These are phyloP conservation scores for Yamadazyma philogaea DNA, from an alignment of 805 yeast species.

Conservation along the genomic window DNA sequence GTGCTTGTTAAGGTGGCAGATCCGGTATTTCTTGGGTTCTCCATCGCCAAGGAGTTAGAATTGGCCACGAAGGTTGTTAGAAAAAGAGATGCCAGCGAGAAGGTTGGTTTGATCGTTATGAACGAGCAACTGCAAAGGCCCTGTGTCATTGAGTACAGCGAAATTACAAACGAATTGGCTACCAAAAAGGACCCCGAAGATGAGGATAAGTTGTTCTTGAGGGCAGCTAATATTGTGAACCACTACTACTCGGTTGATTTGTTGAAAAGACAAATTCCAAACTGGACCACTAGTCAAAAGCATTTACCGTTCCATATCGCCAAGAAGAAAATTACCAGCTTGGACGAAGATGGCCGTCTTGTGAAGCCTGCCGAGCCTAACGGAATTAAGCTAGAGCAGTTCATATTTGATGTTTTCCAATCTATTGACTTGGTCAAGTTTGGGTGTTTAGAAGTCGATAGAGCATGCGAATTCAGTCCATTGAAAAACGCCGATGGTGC, in stretches of 20 bases:
- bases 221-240: slow-evolving; percentile 97
- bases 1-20: slow-evolving; percentile 90
- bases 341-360: slow-evolving; percentile 42
- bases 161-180: slow-evolving; percentile 73
- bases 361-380: slow-evolving; percentile 72
- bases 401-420: slow-evolving; percentile 94
- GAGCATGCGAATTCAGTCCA: slow-evolving; percentile 87
- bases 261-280: slow-evolving; percentile 53
- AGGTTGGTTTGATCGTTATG: slow-evolving; percentile 87
- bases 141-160: slow-evolving; percentile 93
- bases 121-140: slow-evolving; percentile 59
- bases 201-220: slow-evolving; percentile 52
- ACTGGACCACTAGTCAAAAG: slow-evolving; percentile 66
- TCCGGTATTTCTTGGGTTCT: slow-evolving; percentile 84
- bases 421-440: slow-evolving; percentile 65
- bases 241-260: slow-evolving; percentile 90
- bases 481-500: slow-evolving; percentile 87
- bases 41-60: slow-evolving; percentile 61
- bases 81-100: slow-evolving; percentile 81
- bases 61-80: slow-evolving; percentile 94
- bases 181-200: slow-evolving; percentile 60
- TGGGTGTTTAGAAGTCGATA: slow-evolving; percentile 88
- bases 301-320: slow-evolving; percentile 94
- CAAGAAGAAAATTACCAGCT: slow-evolving; percentile 73
- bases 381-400: slow-evolving; percentile 94